A percentile compares a stretch with the other conserved stretches of the same genome.
Conservation (phyloP, 331 rosid genomes). For the Dryas integrifolia region DNA sequence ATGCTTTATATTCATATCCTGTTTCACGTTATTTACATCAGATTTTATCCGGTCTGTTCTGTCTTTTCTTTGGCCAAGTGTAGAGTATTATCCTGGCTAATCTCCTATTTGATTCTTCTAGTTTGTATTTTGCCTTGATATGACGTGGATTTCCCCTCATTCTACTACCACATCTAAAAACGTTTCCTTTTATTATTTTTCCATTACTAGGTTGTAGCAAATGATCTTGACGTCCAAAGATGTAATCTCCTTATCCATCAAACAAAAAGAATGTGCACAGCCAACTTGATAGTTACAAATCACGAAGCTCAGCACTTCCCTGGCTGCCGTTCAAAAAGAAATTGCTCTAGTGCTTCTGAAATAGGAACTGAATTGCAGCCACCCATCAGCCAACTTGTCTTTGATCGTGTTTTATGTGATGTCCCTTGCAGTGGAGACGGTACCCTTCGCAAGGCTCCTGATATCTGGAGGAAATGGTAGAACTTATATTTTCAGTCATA, state of each 20-base stretch:
- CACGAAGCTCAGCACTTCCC: constrained; percentile 98
- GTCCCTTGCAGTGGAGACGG: constrained; percentile 99
- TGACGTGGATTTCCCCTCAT: constrained; percentile 15
- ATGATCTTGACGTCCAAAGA: constrained; percentile 96
- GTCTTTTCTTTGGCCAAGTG: constrained; percentile 2
- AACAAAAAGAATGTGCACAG: constrained; percentile 98
- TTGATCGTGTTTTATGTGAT: constrained; percentile 94
- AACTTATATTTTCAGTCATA: constrained; percentile 18
- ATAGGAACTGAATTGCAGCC: constrained; percentile 36
- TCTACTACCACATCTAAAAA: constrained; percentile 22
- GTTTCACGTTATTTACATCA: background rate
- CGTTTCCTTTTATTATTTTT: constrained; percentile 19
- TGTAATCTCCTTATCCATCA: constrained; percentile 99
- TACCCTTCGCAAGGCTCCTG: constrained; percentile 99
- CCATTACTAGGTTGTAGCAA: constrained; percentile 78
- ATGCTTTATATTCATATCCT: constrained; percentile 21
- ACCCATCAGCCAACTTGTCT: constrained; percentile 53
- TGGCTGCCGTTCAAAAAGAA: constrained; percentile 68
- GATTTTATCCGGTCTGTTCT: constrained; percentile 8
- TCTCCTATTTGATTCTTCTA: constrained; percentile 23
- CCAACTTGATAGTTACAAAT: constrained; percentile 91
- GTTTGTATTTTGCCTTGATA: background rate
- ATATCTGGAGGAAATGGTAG: constrained; percentile 98
- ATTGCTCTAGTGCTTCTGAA: constrained; percentile 31
- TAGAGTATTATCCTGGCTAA: constrained; percentile 11